Conservation (phyloP, 2,329 filamentous ascomycete species). For the Leptographium lundbergii region DNA sequence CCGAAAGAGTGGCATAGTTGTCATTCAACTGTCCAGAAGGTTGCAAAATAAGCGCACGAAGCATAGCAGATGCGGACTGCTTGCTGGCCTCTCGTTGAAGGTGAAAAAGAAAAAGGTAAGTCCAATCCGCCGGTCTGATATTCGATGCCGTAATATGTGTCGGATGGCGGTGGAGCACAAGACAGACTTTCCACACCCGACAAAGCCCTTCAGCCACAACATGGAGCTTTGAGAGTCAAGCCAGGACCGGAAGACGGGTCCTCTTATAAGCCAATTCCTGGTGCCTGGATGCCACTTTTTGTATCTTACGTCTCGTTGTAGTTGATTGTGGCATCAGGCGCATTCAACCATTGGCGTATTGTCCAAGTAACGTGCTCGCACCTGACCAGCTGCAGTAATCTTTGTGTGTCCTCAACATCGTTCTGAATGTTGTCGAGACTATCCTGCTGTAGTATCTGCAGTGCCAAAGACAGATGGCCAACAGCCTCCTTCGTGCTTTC, state of each 20-base stretch:
- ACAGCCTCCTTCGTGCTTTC: background rate
- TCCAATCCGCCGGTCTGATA: slow-evolving; percentile 13
- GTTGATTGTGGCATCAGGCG: background rate
- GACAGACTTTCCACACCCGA: slow-evolving; percentile 28
- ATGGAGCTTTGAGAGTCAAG: slow-evolving; percentile 17
- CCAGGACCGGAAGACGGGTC: slow-evolving; percentile 17
- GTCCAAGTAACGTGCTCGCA: background rate
- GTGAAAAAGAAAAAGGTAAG: slow-evolving; percentile 28
- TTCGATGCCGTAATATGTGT: slow-evolving; percentile 12
- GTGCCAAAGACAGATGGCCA: background rate
- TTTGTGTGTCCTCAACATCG: background rate
- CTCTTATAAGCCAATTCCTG: slow-evolving; percentile 21
- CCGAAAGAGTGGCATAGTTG: slow-evolving; percentile 10
- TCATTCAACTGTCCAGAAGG: slow-evolving; percentile 17
- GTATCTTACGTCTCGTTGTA: slow-evolving; percentile 8
- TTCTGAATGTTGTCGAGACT: background rate
- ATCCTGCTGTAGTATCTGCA: background rate
- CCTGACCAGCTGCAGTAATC: background rate
- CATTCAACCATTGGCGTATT: background rate
- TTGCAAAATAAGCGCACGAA: slow-evolving; percentile 22
- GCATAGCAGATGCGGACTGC: slow-evolving; percentile 18
- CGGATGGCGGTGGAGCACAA: slow-evolving; percentile 24
- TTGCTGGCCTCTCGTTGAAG: slow-evolving; percentile 23
- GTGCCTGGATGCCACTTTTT: slow-evolving; percentile 20
- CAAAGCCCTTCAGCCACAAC: slow-evolving; percentile 26